Percentiles rank a stretch among this genome's conserved stretches.
phyloP scores from a whole-genome alignment of 179 eudicot species.

The Silene coronaria region DNA sequence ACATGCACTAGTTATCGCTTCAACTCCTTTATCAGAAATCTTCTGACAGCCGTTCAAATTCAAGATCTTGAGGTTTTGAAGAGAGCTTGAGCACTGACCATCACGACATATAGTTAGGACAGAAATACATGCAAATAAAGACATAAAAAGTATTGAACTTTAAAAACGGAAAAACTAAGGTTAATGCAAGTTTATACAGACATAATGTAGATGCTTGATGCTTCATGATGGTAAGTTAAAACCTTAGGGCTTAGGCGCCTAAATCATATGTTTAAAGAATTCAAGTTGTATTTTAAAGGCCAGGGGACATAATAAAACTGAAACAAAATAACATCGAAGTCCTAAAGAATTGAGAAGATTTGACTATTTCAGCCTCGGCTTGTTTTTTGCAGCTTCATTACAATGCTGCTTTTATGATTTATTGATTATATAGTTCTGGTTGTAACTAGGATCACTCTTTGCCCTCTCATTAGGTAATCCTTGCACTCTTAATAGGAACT shows the following conservation, averaged over 20 bases:
- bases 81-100: conserved; percentile 50
- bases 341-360: background rate
- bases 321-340: conserved; percentile 1
- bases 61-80: conserved; percentile 55
- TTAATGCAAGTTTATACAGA: background rate
- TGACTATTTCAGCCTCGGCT: background rate
- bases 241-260: background rate
- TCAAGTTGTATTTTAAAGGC: background rate
- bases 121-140: background rate
- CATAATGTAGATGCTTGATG: background rate
- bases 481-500: too few species aligned
- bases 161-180: background rate
- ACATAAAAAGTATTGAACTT: background rate
- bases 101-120: conserved; percentile 22
- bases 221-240: background rate
- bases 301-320: background rate
- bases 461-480: too few species aligned
- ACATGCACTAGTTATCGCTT: conserved; percentile 53
- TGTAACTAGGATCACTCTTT: too few species aligned
- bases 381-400: background rate
- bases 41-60: conserved; percentile 93
- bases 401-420: background rate
- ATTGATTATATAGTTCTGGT: background rate
- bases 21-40: conserved; percentile 80
- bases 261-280: background rate